Conservation (phyloP, 2,329 filamentous ascomycete species). For the Davidsoniella australis region DNA sequence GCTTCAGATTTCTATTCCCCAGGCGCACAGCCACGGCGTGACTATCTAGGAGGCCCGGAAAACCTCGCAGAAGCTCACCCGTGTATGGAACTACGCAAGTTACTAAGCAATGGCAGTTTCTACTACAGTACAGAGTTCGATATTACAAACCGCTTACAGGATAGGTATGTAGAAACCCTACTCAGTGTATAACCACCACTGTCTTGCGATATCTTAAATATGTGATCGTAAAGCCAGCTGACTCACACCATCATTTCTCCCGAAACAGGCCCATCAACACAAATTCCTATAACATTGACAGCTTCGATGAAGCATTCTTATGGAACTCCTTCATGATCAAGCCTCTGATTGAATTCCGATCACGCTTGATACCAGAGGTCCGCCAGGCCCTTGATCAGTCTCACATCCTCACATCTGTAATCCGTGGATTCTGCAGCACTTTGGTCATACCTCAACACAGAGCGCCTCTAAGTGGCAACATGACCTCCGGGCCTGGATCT, state of each 20-base stretch:
- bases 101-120: constrained; percentile 83
- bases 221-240: constrained; percentile 12
- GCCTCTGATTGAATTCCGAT: constrained; percentile 77
- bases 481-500: constrained; percentile 55
- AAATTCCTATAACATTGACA: constrained; percentile 74
- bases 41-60: constrained; percentile 15
- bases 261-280: constrained; percentile 49
- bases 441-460: constrained; percentile 65
- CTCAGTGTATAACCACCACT: background rate
- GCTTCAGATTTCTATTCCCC: constrained; percentile 29
- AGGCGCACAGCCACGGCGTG: constrained; percentile 17
- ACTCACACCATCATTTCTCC: constrained; percentile 5
- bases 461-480: constrained; percentile 39
- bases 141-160: constrained; percentile 79
- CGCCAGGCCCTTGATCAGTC: constrained; percentile 69
- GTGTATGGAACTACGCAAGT: constrained; percentile 76
- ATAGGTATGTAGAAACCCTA: constrained; percentile 37
- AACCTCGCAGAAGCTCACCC: constrained; percentile 60
- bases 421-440: constrained; percentile 79
- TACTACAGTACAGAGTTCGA: constrained; percentile 99
- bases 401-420: constrained; percentile 78
- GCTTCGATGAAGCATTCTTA: constrained; percentile 77
- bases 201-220: background rate
- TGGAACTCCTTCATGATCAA: constrained; percentile 99
- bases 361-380: constrained; percentile 57